Percentiles rank a stretch among this genome's conserved stretches.
phyloP scores from a whole-genome alignment of 805 yeast genomes.

The Kodamaea kakaduensis region DNA sequence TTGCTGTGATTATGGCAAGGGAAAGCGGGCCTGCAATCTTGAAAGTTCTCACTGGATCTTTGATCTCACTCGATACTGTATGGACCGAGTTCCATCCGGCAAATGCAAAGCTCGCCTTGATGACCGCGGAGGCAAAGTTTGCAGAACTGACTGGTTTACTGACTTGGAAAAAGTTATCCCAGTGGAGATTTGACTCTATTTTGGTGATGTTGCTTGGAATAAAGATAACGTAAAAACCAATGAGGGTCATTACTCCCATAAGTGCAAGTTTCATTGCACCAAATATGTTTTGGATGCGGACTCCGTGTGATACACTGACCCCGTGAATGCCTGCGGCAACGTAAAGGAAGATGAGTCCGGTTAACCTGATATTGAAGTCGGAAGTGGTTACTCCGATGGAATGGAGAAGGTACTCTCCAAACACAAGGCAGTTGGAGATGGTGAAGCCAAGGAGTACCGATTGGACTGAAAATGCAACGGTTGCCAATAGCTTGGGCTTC shows the following conservation, averaged over 20 bases:
- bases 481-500: slow-evolving; percentile 52
- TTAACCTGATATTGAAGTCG: slow-evolving; percentile 30
- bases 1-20: slow-evolving; percentile 41
- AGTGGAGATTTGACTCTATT: slow-evolving; percentile 40
- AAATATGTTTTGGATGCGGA: slow-evolving; percentile 55
- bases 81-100: slow-evolving; percentile 65
- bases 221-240: slow-evolving; percentile 55
- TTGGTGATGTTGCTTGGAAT: slow-evolving; percentile 44
- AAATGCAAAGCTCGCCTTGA: slow-evolving; percentile 56
- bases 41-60: slow-evolving; percentile 54
- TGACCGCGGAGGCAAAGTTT: slow-evolving; percentile 50
- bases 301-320: slow-evolving; percentile 55
- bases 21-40: slow-evolving; percentile 61
- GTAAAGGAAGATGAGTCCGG: slow-evolving; percentile 28
- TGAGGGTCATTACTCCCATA: slow-evolving; percentile 48
- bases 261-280: slow-evolving; percentile 59
- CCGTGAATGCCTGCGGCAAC: slow-evolving; percentile 47
- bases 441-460: slow-evolving; percentile 54
- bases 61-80: slow-evolving; percentile 57
- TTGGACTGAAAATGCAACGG: slow-evolving; percentile 47
- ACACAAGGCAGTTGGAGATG: slow-evolving; percentile 52
- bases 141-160: slow-evolving; percentile 37
- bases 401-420: slow-evolving; percentile 56
- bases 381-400: slow-evolving; percentile 42
- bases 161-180: slow-evolving; percentile 27